Evolutionary conservation across 1,284 basidiomycete genomes (phyloP).

Genomic region (Thecaphora thlaspeos): DNA sequence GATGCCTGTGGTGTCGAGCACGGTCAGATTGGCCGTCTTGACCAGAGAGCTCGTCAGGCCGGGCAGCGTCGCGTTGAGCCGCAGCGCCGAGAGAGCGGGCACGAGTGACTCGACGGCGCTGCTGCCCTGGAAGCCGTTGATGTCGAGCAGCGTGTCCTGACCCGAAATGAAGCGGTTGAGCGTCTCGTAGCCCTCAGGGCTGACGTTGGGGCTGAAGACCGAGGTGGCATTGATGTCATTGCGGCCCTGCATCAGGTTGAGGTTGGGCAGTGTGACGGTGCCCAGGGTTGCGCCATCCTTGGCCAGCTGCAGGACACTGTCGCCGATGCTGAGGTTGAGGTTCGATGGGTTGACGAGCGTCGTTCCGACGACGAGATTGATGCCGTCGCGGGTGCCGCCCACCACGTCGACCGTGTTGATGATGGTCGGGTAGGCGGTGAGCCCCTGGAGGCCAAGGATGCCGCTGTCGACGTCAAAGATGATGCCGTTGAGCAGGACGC

Average conservation of each 20-base stretch:
- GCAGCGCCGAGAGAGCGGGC: constrained; percentile 67
- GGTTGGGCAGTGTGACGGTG: constrained; percentile 35
- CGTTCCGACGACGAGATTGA: constrained; percentile 65
- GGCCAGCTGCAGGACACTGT: constrained; percentile 63
- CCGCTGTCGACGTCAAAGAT: constrained; percentile 72
- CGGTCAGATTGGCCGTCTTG: constrained; percentile 64
- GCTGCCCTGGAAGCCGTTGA: constrained; percentile 66
- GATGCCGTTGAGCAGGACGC: constrained; percentile 71
- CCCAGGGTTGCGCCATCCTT: constrained; percentile 59
- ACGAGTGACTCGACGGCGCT: constrained; percentile 67
- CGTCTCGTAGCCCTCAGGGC: constrained; percentile 67
- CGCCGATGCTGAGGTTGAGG: constrained; percentile 63
- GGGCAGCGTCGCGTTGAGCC: constrained; percentile 67
- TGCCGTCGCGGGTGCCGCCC: constrained; percentile 68
- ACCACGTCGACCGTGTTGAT: constrained; percentile 70
- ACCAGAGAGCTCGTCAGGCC: constrained; percentile 67
- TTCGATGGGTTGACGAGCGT: constrained; percentile 72
- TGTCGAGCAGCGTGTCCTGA: constrained; percentile 50
- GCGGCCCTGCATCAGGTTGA: constrained; percentile 44
- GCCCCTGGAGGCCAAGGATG: constrained; percentile 67
- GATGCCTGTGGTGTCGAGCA: constrained; percentile 69
- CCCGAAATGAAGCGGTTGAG: constrained; percentile 70
- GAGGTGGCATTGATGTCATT: constrained; percentile 51
- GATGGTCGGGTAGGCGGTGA: constrained; percentile 64
- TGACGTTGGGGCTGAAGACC: constrained; percentile 65